Percentiles rank a stretch among this genome's conserved stretches.
phyloP scores from a whole-genome alignment of 306 rosid species.

The Clitoria ternatea region DNA sequence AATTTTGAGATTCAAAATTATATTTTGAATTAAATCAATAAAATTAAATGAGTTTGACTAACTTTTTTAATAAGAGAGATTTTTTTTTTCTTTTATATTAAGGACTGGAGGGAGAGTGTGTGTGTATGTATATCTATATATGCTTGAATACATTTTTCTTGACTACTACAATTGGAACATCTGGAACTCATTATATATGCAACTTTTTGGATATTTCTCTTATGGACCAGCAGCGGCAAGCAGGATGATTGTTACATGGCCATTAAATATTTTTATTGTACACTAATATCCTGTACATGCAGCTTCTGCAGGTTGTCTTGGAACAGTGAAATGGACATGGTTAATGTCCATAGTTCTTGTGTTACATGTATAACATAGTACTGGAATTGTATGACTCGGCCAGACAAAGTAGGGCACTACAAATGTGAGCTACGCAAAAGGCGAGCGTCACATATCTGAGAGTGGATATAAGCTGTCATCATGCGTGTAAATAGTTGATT shows the following conservation, averaged over 20 bases:
- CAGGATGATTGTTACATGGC: neutral
- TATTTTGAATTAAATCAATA: too few species aligned
- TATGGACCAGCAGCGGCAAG: neutral
- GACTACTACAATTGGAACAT: neutral
- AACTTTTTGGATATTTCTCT: neutral
- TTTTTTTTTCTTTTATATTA: too few species aligned
- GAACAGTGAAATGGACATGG: constrained; percentile 33
- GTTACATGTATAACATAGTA: constrained; percentile 41
- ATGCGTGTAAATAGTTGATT: constrained; percentile 76
- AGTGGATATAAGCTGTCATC: constrained; percentile 55
- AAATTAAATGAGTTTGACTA: too few species aligned
- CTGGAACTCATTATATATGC: neutral
- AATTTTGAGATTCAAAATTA: too few species aligned
- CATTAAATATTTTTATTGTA: neutral
- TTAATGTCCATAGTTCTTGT: constrained; percentile 43
- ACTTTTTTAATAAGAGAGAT: too few species aligned
- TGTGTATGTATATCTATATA: too few species aligned
- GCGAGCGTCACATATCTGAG: constrained; percentile 52
- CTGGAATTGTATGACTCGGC: constrained; percentile 32
- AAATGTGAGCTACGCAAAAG: constrained; percentile 56
- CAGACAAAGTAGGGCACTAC: constrained; percentile 37
- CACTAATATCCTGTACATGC: constrained; percentile 28
- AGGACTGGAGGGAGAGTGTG: too few species aligned
- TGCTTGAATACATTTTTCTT: neutral
- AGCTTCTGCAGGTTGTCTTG: constrained; percentile 56